phyloP scores from a whole-genome alignment of 2,329 filamentous ascomycete species.

The Alternaria brassicae region DNA sequence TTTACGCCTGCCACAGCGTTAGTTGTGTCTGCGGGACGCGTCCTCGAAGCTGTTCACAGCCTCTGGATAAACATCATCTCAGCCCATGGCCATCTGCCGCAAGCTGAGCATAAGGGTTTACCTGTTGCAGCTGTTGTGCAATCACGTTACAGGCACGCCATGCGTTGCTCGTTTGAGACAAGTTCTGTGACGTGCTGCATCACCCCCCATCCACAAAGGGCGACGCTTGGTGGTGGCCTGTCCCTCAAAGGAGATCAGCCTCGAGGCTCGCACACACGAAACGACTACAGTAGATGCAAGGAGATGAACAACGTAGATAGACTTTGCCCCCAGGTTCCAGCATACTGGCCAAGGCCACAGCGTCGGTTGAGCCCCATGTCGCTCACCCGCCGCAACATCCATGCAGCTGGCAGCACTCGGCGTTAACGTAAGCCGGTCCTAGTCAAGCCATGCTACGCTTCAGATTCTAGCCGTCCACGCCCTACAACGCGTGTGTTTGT shows the following conservation, averaged over 20 bases:
- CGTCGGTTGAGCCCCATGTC: slow-evolving; percentile 8
- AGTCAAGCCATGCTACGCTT: slow-evolving; percentile 6
- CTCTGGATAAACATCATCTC: not conserved
- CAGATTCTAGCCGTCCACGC: slow-evolving; percentile 3
- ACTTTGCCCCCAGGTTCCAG: slow-evolving; percentile 21
- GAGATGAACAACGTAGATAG: slow-evolving; percentile 1
- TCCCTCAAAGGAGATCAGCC: not conserved
- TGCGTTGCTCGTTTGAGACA: not conserved
- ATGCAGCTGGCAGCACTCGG: slow-evolving; percentile 5
- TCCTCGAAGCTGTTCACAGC: not conserved
- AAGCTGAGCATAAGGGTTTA: not conserved
- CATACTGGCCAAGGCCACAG: slow-evolving; percentile 14
- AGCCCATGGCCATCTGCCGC: not conserved
- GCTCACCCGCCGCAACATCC: slow-evolving; percentile 14
- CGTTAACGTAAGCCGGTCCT: slow-evolving; percentile 2
- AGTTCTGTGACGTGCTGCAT: not conserved
- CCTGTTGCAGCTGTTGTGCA: not conserved
- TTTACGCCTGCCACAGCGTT: not conserved
- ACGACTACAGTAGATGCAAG: not conserved
- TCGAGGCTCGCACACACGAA: slow-evolving; percentile 7
- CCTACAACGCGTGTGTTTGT: slow-evolving; percentile 2
- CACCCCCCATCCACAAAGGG: not conserved
- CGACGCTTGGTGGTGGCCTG: not conserved
- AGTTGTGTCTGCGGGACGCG: not conserved
- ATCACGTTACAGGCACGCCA: slow-evolving; percentile 3